A percentile compares a stretch with the other conserved stretches of the same genome.
Evolutionary conservation across 169 alveolate genomes (phyloP).

Genomic region (Plasmodium sp.): DNA sequence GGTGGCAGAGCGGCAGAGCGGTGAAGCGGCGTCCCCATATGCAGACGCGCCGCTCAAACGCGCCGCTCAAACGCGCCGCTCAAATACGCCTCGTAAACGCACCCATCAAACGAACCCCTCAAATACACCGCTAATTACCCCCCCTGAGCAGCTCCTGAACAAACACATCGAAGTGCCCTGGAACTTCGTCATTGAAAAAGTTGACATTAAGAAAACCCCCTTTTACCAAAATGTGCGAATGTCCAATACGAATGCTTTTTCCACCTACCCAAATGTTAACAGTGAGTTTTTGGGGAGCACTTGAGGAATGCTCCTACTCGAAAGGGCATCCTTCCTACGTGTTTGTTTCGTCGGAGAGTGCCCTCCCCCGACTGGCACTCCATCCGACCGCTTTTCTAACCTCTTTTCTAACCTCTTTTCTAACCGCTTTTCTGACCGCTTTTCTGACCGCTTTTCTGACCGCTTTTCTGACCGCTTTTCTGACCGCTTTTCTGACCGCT

Average conservation of each 20-base stretch:
- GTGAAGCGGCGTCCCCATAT: not conserved
- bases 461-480: too few species aligned
- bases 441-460: not conserved
- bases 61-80: not conserved
- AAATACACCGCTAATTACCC: too few species aligned
- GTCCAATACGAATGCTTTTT: conserved; percentile 1
- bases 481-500: not conserved
- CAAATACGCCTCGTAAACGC: not conserved
- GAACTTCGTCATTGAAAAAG: conserved; percentile 70
- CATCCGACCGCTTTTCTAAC: too few species aligned
- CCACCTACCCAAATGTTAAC: conserved; percentile 18
- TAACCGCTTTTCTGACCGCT: too few species aligned
- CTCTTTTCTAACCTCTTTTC: too few species aligned
- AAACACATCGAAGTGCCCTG: conserved; percentile 68
- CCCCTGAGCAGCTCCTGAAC: conserved; percentile 14
- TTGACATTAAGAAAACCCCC: not conserved
- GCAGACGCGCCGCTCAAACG: not conserved
- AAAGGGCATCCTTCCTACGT: not conserved
- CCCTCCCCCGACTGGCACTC: not conserved
- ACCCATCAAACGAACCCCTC: not conserved
- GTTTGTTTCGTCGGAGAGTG: not conserved
- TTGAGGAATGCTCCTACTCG: not conserved
- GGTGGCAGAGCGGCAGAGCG: not conserved
- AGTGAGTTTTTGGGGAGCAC: not conserved
- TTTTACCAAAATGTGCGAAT: conserved; percentile 23